These are phyloP conservation scores for Melanogaster broomeanus DNA, from an alignment of 768 basidiomycete species.

Conservation along the genomic window DNA sequence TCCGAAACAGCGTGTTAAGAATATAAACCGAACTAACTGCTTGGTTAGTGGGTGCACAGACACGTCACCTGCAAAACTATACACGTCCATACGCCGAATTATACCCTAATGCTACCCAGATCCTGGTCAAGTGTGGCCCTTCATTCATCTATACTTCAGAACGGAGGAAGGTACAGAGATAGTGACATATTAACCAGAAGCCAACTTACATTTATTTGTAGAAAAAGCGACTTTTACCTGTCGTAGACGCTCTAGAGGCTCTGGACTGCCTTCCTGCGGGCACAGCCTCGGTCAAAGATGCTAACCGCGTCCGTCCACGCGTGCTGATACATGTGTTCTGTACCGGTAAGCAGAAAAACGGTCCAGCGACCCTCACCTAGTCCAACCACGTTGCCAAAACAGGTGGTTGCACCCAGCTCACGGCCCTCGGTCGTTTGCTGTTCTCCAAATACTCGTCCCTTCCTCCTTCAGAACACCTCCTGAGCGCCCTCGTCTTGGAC, in stretches of 20 bases:
- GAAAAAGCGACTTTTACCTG: conserved; percentile 20
- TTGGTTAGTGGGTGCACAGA: conserved; percentile 24
- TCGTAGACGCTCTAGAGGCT: conserved; percentile 22
- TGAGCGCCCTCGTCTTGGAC: conserved; percentile 22
- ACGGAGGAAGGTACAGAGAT: conserved; percentile 11
- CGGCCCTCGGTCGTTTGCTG: conserved; percentile 17
- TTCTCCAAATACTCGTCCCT: conserved; percentile 15
- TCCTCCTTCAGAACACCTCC: not conserved
- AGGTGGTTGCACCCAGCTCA: conserved; percentile 27
- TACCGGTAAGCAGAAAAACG: conserved; percentile 19
- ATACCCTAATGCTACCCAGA: conserved; percentile 28
- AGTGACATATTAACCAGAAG: not conserved
- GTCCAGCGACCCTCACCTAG: not conserved
- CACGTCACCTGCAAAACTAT: conserved; percentile 27
- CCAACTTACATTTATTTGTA: conserved; percentile 7
- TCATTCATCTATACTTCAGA: conserved; percentile 20
- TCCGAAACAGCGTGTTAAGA: not conserved
- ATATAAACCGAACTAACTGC: not conserved
- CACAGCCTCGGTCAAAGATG: not conserved
- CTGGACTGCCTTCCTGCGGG: conserved; percentile 21
- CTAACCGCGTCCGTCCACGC: conserved; percentile 13
- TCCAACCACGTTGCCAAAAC: not conserved
- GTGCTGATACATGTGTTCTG: conserved; percentile 31
- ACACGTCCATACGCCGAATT: conserved; percentile 24
- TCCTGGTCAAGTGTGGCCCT: conserved; percentile 23